Base-by-base conservation (phyloP, 345 rosid genomes). In the Gossypium bickii region DNA sequence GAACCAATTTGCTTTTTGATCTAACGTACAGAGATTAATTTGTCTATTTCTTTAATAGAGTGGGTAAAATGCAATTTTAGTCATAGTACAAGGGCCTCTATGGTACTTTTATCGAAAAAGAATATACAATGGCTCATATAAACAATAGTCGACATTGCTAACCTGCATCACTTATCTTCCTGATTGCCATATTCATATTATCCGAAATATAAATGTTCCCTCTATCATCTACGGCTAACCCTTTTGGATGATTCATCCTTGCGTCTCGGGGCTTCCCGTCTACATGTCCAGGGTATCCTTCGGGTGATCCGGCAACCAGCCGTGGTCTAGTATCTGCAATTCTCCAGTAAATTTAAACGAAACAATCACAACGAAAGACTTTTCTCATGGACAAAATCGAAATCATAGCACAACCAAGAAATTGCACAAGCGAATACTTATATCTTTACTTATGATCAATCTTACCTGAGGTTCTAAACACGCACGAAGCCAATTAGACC, bases 201-300 rank as follows among this genome's bases (percentile, higher is more conserved):
- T 95, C 99, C 51, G 99, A 96, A 64, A 95, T 75, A 76, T 93
- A 95, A 62, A 93, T 86, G 78, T 95, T 95, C 74, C 99, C 98
- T 82, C 85, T 85, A 77, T 93, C 94, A 80, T 95, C 99, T 3
- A 91, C 90, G 0, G 99, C 83, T 51, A 93, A 77, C 66, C 97
- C 98, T 83, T 91, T 93, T 0, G 99, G 99, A 74, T 88, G 93
- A 79, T 91, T 93, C 89, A 95, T 80, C 82, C 81, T 91, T 7
- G 97, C 98, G 12, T 93, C 99, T 56, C 98, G 84, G 0, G 53
- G 82, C 81, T 80, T 93, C 64, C 99, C 99, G 72, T 95, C 99
- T 7, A 95, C 92, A 85, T 93, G 94, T 47, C 99, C 98, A 25
- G 90, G 64, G 79, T 87, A 82, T 76, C 99, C 99, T 24, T 90